phyloP scores from a whole-genome alignment of 306 rosid species.

The Castanopsis chinensis region DNA sequence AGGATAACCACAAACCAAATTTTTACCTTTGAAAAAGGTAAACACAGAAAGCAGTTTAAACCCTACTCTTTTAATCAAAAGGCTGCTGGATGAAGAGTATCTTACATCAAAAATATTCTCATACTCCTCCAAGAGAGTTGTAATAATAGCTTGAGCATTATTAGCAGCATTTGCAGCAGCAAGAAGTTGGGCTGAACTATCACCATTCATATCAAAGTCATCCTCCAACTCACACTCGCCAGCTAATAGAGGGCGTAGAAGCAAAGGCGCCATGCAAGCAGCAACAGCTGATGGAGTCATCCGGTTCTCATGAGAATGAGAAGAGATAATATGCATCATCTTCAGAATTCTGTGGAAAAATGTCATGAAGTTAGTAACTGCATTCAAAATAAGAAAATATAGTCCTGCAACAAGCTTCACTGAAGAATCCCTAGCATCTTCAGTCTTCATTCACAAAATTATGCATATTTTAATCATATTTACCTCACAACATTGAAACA shows the following conservation, averaged over 20 bases:
- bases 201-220: slow-evolving; percentile 85
- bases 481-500: background rate
- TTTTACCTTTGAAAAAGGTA: slow-evolving; percentile 4
- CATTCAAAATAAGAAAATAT: background rate
- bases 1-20: background rate
- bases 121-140: slow-evolving; percentile 93
- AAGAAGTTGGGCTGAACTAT: slow-evolving; percentile 93
- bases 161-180: slow-evolving; percentile 99
- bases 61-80: background rate
- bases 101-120: slow-evolving; percentile 91
- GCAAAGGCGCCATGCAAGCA: slow-evolving; percentile 99
- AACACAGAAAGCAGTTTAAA: slow-evolving; percentile 23
- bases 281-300: slow-evolving; percentile 98
- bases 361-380: background rate
- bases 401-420: background rate
- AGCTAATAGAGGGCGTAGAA: slow-evolving; percentile 88
- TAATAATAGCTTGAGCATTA: slow-evolving; percentile 90
- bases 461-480: background rate
- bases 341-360: slow-evolving; percentile 69
- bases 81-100: slow-evolving; percentile 6
- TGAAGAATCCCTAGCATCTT: background rate
- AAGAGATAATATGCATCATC: slow-evolving; percentile 92
- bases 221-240: slow-evolving; percentile 98
- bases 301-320: slow-evolving; percentile 82
- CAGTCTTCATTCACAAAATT: background rate